phyloP scores from a whole-genome alignment of 106 monocot genomes.

The Xerophyta viscosa region DNA sequence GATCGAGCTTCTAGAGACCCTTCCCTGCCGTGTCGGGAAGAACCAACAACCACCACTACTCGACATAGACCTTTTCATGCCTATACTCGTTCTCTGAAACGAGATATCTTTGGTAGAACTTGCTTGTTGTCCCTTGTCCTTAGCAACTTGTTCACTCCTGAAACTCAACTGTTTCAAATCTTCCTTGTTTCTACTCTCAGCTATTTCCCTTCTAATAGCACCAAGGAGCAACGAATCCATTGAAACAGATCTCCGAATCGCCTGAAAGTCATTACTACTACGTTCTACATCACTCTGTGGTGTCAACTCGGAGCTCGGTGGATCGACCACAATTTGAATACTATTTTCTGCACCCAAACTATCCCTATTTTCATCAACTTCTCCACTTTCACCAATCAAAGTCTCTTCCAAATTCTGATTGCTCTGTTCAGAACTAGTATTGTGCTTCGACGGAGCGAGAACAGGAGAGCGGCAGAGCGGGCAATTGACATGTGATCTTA shows the following conservation, averaged over 20 bases:
- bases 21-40: conserved; percentile 25
- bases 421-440: background rate
- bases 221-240: conserved; percentile 29
- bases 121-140: conserved; percentile 9
- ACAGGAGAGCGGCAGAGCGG: conserved; percentile 73
- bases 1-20: conserved; percentile 11
- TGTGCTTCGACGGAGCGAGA: conserved; percentile 18
- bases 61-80: conserved; percentile 33
- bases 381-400: background rate
- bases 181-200: background rate
- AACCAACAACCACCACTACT: conserved; percentile 19
- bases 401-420: background rate
- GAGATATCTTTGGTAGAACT: background rate
- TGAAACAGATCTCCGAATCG: conserved; percentile 38
- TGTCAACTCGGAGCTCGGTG: background rate
- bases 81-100: background rate
- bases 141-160: background rate
- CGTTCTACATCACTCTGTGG: conserved; percentile 2
- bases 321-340: conserved; percentile 3
- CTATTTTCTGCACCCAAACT: background rate
- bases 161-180: background rate
- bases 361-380: background rate
- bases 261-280: conserved; percentile 31
- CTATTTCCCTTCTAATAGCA: conserved; percentile 2
- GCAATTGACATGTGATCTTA: conserved; percentile 70